Evolutionary conservation across 2,329 filamentous ascomycete species (phyloP).

Genomic region (Alternaria longipes): DNA sequence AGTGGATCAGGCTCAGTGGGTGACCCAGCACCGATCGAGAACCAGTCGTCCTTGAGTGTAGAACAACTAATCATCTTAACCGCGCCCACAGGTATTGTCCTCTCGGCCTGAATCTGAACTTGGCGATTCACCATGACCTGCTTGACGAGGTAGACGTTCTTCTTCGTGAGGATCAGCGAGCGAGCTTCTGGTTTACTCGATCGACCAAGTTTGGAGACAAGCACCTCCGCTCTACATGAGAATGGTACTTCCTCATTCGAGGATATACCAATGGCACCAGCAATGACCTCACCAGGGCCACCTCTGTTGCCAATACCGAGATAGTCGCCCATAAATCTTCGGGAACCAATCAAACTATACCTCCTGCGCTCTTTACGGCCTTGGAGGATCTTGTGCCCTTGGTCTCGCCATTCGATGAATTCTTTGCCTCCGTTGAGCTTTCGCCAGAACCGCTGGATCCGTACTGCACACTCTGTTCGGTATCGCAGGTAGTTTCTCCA

Average conservation of each 20-base stretch:
- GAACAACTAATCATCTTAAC: slow-evolving; percentile 90
- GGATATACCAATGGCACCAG: slow-evolving; percentile 75
- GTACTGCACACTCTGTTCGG: slow-evolving; percentile 87
- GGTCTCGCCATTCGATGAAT: slow-evolving; percentile 85
- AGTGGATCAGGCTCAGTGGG: slow-evolving; percentile 93
- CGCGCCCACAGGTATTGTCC: slow-evolving; percentile 81
- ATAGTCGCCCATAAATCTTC: slow-evolving; percentile 94
- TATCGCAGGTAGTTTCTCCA: slow-evolving; percentile 97
- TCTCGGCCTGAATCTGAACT: slow-evolving; percentile 81
- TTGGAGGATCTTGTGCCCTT: slow-evolving; percentile 82
- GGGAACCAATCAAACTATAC: slow-evolving; percentile 89
- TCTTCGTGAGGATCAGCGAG: slow-evolving; percentile 82
- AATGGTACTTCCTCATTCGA: slow-evolving; percentile 81
- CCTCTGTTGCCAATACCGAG: slow-evolving; percentile 83
- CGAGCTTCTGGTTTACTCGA: slow-evolving; percentile 93
- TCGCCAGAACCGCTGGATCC: slow-evolving; percentile 95
- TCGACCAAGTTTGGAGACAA: slow-evolving; percentile 94
- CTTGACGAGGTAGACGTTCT: slow-evolving; percentile 87
- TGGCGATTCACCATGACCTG: slow-evolving; percentile 85
- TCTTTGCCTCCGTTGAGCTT: slow-evolving; percentile 91
- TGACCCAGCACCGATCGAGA: slow-evolving; percentile 88
- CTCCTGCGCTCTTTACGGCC: slow-evolving; percentile 90
- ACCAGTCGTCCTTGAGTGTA: slow-evolving; percentile 92
- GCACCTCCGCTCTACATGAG: slow-evolving; percentile 87
- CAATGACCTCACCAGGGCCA: slow-evolving; percentile 83